phyloP scores from a whole-genome alignment of 1,284 basidiomycete species.

The Mycena sp. region DNA sequence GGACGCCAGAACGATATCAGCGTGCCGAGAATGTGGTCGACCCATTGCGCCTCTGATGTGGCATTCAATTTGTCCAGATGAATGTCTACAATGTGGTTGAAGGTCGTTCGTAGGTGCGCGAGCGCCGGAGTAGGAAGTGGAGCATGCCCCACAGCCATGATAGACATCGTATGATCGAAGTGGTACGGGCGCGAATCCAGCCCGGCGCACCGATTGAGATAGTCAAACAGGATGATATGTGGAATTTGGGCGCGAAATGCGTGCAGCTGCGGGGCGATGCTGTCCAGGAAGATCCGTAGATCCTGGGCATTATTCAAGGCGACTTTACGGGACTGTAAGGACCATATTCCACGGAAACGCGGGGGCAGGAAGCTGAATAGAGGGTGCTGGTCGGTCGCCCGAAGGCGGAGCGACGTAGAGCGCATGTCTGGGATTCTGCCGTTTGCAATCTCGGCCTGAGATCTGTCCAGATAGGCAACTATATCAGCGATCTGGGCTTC shows the following conservation, averaged over 20 bases:
- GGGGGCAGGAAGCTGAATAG: background rate
- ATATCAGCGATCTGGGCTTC: background rate
- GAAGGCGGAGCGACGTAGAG: background rate
- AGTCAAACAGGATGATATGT: background rate
- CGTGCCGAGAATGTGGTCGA: background rate
- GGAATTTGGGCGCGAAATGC: background rate
- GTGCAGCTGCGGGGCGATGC: background rate
- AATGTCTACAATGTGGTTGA: background rate
- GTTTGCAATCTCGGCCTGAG: too few species aligned
- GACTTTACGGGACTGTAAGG: background rate
- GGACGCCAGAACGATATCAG: background rate
- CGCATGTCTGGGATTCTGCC: too few species aligned
- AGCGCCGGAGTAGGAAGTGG: background rate
- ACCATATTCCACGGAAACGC: background rate
- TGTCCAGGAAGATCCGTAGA: background rate
- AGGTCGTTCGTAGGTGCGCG: background rate
- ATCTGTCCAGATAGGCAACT: background rate
- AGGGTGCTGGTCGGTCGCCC: background rate
- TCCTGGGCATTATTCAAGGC: background rate
- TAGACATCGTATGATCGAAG: background rate
- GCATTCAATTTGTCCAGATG: background rate
- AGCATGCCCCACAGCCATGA: background rate
- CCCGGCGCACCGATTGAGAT: background rate
- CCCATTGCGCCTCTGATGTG: background rate
- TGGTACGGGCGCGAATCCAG: background rate